These are phyloP conservation scores for Sarocladium strictum DNA, from an alignment of 2,329 filamentous ascomycete genomes.

Conservation along the genomic window DNA sequence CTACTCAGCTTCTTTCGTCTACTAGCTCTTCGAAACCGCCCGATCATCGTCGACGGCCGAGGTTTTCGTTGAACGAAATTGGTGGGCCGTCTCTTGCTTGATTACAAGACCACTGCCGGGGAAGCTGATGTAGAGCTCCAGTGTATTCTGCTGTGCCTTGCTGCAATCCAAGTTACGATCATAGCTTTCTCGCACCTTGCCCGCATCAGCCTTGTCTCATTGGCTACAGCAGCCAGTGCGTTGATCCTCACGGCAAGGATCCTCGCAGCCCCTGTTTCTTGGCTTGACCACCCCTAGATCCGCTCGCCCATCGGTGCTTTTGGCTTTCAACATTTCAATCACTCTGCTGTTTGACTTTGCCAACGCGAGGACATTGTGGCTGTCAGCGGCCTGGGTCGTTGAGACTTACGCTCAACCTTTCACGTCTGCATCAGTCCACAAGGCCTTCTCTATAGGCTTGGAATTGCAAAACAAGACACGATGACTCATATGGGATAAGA, in stretches of 20 bases:
- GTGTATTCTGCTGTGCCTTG: no score
- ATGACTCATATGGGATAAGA: slow-evolving; percentile 31
- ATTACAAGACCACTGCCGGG: no score
- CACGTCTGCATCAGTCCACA: slow-evolving; percentile 25
- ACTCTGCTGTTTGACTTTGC: slow-evolving; percentile 37
- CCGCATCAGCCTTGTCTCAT: not conserved
- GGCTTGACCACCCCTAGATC: slow-evolving; percentile 29
- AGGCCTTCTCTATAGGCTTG: slow-evolving; percentile 11
- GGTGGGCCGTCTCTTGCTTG: slow-evolving; percentile 16
- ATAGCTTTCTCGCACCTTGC: no score
- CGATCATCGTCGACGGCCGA: slow-evolving; percentile 26
- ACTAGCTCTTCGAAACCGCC: slow-evolving; percentile 22
- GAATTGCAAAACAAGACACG: slow-evolving; percentile 32
- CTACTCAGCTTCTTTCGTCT: slow-evolving; percentile 26
- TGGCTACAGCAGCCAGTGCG: slow-evolving; percentile 14
- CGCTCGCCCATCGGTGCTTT: slow-evolving; percentile 34
- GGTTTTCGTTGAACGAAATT: slow-evolving; percentile 18
- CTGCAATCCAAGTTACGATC: no score
- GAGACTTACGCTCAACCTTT: slow-evolving; percentile 17
- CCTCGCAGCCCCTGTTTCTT: slow-evolving; percentile 24
- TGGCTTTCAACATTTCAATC: slow-evolving; percentile 34
- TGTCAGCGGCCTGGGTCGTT: slow-evolving; percentile 17
- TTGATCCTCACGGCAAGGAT: slow-evolving; percentile 22
- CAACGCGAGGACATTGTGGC: slow-evolving; percentile 36
- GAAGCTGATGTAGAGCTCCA: no score